Percentiles rank a stretch among this genome's conserved stretches.
Evolutionary conservation across 306 rosid genomes (phyloP).

Genomic region (Vigna reflexopilosa): DNA sequence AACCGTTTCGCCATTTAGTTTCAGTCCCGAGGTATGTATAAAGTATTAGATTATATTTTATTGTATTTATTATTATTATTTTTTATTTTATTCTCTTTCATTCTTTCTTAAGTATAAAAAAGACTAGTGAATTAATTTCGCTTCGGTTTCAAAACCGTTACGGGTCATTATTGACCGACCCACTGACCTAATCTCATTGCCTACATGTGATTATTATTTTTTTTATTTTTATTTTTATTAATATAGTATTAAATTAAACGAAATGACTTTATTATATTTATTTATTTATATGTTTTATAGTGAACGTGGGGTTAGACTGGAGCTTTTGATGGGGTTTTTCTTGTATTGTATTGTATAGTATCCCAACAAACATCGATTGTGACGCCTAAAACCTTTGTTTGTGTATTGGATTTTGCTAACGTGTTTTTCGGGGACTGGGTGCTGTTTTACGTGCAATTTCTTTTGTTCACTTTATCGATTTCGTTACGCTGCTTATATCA

Average conservation of each 20-base stretch:
- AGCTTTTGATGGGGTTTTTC: not conserved
- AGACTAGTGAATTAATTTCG: not conserved
- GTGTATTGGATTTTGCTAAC: not conserved
- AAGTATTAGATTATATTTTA: not conserved
- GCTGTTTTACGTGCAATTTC: not conserved
- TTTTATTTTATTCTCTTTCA: not conserved
- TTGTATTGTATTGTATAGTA: not conserved
- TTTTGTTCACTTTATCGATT: constrained; percentile 8
- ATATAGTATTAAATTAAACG: not conserved
- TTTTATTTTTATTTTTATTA: not conserved
- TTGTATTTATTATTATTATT: not conserved
- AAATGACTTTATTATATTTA: not conserved
- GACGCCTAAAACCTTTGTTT: not conserved
- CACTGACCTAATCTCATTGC: not conserved
- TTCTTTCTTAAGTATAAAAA: not conserved
- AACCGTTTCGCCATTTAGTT: constrained; percentile 50
- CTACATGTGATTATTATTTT: not conserved
- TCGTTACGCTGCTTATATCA: not conserved
- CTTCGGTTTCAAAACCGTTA: constrained; percentile 7
- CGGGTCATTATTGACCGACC: not conserved
- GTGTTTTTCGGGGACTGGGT: constrained; percentile 6
- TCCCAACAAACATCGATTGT: not conserved
- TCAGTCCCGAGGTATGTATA: constrained; percentile 64
- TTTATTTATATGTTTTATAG: not conserved
- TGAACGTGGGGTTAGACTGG: not conserved